These are phyloP conservation scores for Rhodosporidiobolus odoratus DNA, from an alignment of 768 basidiomycete genomes.

Conservation along the genomic window DNA sequence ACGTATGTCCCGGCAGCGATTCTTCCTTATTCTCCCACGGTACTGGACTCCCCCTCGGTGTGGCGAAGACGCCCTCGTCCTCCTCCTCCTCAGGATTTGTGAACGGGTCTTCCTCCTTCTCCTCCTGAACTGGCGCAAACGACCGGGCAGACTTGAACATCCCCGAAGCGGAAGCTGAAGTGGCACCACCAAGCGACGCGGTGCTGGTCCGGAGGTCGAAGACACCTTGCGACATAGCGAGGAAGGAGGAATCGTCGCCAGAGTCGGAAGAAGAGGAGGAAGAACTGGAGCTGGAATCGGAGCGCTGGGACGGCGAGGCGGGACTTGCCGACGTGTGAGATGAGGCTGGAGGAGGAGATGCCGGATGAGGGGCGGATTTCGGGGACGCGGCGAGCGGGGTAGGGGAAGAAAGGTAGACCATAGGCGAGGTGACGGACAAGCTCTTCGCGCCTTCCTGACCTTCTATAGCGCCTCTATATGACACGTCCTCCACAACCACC, in stretches of 20 bases:
- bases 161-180: no score
- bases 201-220: constrained; percentile 30
- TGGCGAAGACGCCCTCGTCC: background rate
- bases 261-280: constrained; percentile 2
- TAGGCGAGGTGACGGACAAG: constrained; percentile 12
- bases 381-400: background rate
- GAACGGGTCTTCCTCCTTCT: constrained; percentile 14
- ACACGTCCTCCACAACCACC: constrained; percentile 7
- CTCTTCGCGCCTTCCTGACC: background rate
- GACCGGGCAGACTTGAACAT: constrained; percentile 2
- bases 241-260: constrained; percentile 15
- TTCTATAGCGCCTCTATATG: constrained; percentile 12
- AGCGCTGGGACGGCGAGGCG: background rate
- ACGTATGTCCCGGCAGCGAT: background rate
- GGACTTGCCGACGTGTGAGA: background rate
- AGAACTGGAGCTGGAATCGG: background rate
- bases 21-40: background rate
- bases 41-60: background rate
- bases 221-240: constrained; percentile 29
- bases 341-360: background rate
- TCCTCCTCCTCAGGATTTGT: constrained; percentile 14
- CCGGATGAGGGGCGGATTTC: background rate
- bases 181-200: background rate
- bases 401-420: constrained; percentile 7
- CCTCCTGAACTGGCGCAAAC: background rate